Conservation (phyloP, 176 grass and related monocot species). For the Pharus latifolius region DNA sequence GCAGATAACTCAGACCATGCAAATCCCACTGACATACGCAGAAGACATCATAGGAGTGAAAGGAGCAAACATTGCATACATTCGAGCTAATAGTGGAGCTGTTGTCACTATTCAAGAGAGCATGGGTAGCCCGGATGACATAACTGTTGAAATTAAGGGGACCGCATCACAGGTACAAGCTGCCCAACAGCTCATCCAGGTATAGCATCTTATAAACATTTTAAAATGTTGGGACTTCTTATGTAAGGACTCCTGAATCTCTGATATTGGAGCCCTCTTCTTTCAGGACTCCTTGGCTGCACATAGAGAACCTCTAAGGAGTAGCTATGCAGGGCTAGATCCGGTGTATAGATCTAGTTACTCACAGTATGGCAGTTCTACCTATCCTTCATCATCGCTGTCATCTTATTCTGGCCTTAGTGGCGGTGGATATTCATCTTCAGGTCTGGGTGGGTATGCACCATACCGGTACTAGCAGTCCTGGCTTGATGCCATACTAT, state of each 20-base stretch:
- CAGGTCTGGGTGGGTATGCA: constrained; percentile 59
- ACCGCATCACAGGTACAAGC: constrained; percentile 82
- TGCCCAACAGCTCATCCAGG: constrained; percentile 88
- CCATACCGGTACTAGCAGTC: constrained; percentile 59
- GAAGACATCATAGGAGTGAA: constrained; percentile 94
- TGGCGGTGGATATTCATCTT: constrained; percentile 57
- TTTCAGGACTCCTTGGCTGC: constrained; percentile 71
- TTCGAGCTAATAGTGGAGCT: constrained; percentile 75
- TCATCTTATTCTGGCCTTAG: constrained; percentile 55
- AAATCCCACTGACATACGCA: constrained; percentile 93
- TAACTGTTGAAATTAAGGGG: constrained; percentile 99
- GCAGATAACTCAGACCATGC: constrained; percentile 97
- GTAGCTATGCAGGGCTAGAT: constrained; percentile 61
- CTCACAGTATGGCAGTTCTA: constrained; percentile 51
- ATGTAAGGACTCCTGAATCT: not conserved
- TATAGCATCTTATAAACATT: constrained; percentile 1
- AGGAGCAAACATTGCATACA: constrained; percentile 91
- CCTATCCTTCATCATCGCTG: constrained; percentile 49
- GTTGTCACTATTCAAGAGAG: constrained; percentile 86
- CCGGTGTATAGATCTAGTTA: constrained; percentile 62
- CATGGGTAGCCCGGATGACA: constrained; percentile 70
- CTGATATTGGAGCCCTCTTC: not conserved
- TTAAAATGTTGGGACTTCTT: not conserved
- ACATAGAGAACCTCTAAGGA: constrained; percentile 64
- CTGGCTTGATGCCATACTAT: not conserved